Evolutionary conservation across 257 asterid species (phyloP).

Genomic region (Handroanthus guayacan): DNA sequence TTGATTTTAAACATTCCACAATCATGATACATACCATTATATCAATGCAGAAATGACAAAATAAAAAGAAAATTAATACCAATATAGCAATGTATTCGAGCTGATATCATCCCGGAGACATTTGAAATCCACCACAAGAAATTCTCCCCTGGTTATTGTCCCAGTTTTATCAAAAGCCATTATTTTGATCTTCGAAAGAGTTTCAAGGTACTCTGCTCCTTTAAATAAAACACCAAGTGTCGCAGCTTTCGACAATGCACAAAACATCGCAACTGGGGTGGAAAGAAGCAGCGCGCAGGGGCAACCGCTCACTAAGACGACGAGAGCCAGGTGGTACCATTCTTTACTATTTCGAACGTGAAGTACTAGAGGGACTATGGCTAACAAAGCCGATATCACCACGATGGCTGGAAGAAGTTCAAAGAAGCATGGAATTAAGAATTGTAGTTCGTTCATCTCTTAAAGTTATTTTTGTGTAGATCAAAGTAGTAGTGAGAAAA

Average conservation of each 20-base stretch:
- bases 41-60: not conserved
- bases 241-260: slow-evolving; percentile 88
- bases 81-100: slow-evolving; percentile 56
- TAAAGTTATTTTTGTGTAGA: not conserved
- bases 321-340: slow-evolving; percentile 85
- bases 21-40: not conserved
- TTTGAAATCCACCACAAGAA: slow-evolving; percentile 66
- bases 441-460: not conserved
- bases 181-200: slow-evolving; percentile 65
- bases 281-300: slow-evolving; percentile 92
- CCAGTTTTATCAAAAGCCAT: slow-evolving; percentile 97
- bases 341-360: slow-evolving; percentile 54
- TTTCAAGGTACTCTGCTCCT: slow-evolving; percentile 82
- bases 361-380: slow-evolving; percentile 62
- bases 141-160: slow-evolving; percentile 86
- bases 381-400: slow-evolving; percentile 55
- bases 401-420: slow-evolving; percentile 60
- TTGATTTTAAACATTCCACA: not conserved
- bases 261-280: slow-evolving; percentile 88
- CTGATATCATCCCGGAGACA: slow-evolving; percentile 55
- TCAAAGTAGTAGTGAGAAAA: not conserved
- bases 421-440: not conserved
- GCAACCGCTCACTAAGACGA: slow-evolving; percentile 82
- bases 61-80: slow-evolving; percentile 46
- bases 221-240: slow-evolving; percentile 78